Evolutionary conservation across 495 filamentous ascomycete species (phyloP), one percentile per base, ranked within the genome.

Genomic region (Penicillium pancosmium): DNA sequence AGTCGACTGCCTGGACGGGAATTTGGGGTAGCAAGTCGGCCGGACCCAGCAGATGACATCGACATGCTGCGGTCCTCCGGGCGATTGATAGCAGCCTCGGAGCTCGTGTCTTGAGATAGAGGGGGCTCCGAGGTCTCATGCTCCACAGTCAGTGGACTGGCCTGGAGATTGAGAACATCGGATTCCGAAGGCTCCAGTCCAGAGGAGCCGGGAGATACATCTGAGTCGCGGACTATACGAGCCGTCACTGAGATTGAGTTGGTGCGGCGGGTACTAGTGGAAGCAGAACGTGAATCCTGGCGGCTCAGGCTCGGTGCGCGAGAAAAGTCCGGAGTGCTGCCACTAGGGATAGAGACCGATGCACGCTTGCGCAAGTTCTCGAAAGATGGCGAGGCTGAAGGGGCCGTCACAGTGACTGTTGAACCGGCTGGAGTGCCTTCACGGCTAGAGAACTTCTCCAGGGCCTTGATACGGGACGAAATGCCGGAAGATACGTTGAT

Each of bases 401-500:
- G 68, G 15, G 54, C 66, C 23, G 57, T 54, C 15, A 70, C 35
- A 19, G 61, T 60, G 6, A 50, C 67, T 27, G 41, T 65, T 0
- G 71, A 52, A 35, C 47, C 64, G 27, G 58, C 35, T 13, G 75
- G 70, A 46, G 72, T 67, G 18, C 64, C 75, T 33, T 83, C 79
- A 15, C 79, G 80, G 43, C 73, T 79, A 1, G 86, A 87, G n/a
- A 91, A 77, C 59, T 87, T 88, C 66, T 93, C 89, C 46, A 97
- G 78, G 13, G 91, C 91, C 67, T 94, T 91, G 66, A 97, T 96
- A 52, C 92, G 87, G 69, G 90, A 89, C 8, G 91, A 93, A 64
- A 97, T 96, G 40, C 91, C 91, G 25, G 88, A 90, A 2, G 91
- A 93, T 18, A 96, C 82, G 67, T 91, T 93, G 70, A 85, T 81